A percentile compares a stretch with the other conserved stretches of the same genome.
Evolutionary conservation across 1,284 basidiomycete genomes (phyloP).

Genomic region (Microbotryum scabiosae): DNA sequence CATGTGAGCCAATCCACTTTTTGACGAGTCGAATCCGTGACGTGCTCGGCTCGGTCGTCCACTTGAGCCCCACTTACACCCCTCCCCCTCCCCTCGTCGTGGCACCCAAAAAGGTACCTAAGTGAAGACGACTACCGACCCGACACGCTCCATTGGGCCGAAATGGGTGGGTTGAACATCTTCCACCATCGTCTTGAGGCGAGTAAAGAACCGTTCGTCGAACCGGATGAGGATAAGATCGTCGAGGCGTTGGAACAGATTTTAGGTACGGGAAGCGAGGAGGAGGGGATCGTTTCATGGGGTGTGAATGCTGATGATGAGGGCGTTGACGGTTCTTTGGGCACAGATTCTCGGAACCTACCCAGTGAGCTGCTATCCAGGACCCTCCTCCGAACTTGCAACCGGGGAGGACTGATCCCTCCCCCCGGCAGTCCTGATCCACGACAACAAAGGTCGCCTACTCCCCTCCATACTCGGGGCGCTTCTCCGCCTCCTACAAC

Average conservation of each 20-base stretch:
- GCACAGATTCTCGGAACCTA: slow-evolving; percentile 20
- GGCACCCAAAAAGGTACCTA: slow-evolving; percentile 34
- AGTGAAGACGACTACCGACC: slow-evolving; percentile 28
- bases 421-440: slow-evolving; percentile 18
- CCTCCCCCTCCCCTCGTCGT: neutral
- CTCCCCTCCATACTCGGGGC: slow-evolving; percentile 21
- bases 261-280: slow-evolving; percentile 6
- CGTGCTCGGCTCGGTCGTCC: neutral
- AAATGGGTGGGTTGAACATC: slow-evolving; percentile 8
- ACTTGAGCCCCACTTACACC: neutral
- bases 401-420: neutral
- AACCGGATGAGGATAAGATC: slow-evolving; percentile 14
- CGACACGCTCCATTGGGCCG: slow-evolving; percentile 26
- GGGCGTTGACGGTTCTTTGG: no score
- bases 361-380: slow-evolving; percentile 9
- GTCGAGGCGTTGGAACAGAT: slow-evolving; percentile 18
- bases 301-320: no score
- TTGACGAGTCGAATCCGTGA: neutral
- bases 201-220: slow-evolving; percentile 25
- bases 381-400: neutral
- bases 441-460: slow-evolving; percentile 31
- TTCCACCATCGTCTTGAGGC: slow-evolving; percentile 24
- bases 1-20: slow-evolving; percentile 33
- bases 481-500: slow-evolving; percentile 15
- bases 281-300: no score